Conservation (phyloP, 768 basidiomycete genomes). For the Hypholoma sublateritium region DNA sequence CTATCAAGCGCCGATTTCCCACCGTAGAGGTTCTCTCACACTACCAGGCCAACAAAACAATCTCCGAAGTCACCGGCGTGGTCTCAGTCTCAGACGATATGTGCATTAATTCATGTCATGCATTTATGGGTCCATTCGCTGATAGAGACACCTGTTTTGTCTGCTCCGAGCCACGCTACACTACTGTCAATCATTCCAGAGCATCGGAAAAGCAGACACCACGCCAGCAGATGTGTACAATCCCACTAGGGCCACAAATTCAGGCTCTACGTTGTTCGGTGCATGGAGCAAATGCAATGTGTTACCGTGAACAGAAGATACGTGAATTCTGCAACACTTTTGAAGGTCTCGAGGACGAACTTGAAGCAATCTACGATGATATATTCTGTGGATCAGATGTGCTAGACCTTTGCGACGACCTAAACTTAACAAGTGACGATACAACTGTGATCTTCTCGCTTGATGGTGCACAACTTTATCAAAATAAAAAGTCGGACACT, state of each 20-base stretch:
- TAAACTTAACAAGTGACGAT: constrained; percentile 25
- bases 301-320: constrained; percentile 22
- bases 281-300: constrained; percentile 22
- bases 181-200: neutral
- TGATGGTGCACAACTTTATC: constrained; percentile 42
- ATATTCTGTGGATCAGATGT: constrained; percentile 24
- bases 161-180: constrained; percentile 26
- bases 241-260: constrained; percentile 42
- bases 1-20: neutral
- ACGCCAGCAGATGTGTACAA: constrained; percentile 32
- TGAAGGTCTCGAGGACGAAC: neutral
- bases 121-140: constrained; percentile 36
- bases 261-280: constrained; percentile 32
- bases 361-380: constrained; percentile 15
- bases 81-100: constrained; percentile 1
- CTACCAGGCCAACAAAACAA: neutral
- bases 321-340: constrained; percentile 9
- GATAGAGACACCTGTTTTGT: constrained; percentile 25
- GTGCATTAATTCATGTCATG: constrained; percentile 2
- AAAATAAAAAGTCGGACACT: constrained; percentile 37
- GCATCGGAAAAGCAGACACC: constrained; percentile 22
- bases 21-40: neutral
- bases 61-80: neutral
- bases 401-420: constrained; percentile 14
- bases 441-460: constrained; percentile 31